phyloP scores from a whole-genome alignment of 768 basidiomycete species.

The Hericium alpestre region DNA sequence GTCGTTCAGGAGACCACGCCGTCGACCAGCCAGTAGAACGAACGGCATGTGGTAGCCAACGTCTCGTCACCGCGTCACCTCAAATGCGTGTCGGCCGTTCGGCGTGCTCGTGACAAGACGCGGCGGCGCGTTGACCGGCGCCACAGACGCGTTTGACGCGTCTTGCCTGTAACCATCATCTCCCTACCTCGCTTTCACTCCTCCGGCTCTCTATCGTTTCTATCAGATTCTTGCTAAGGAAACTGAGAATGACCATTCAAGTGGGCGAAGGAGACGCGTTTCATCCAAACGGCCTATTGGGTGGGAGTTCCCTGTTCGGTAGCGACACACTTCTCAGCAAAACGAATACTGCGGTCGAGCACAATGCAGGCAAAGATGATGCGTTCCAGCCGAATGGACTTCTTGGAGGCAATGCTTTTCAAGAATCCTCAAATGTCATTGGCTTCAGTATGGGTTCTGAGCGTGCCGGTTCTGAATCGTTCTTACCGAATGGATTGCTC shows the following conservation, averaged over 20 bases:
- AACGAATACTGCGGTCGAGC: no score
- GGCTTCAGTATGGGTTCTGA: not conserved
- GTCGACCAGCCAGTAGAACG: no score
- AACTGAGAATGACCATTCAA: not conserved
- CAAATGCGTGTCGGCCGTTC: no score
- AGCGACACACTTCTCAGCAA: no score
- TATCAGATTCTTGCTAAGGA: no score
- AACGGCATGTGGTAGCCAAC: no score
- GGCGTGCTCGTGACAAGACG: not conserved
- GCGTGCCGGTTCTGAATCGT: not conserved
- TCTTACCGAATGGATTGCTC: constrained; percentile 10
- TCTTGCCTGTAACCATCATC: not conserved
- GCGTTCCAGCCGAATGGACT: not conserved
- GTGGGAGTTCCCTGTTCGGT: not conserved
- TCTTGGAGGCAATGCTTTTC: not conserved
- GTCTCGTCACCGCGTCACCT: no score
- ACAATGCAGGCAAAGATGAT: not conserved
- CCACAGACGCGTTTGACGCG: constrained; percentile 4
- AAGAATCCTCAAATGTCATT: no score
- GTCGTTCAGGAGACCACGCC: no score
- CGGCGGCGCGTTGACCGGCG: not conserved
- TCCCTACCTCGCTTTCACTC: not conserved
- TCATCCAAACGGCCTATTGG: not conserved
- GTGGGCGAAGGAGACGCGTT: constrained; percentile 1
- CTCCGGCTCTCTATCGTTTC: no score